These are phyloP conservation scores for Backusella morwellensis DNA, from an alignment of 192 early-diverging fungal genomes.

Conservation along the genomic window DNA sequence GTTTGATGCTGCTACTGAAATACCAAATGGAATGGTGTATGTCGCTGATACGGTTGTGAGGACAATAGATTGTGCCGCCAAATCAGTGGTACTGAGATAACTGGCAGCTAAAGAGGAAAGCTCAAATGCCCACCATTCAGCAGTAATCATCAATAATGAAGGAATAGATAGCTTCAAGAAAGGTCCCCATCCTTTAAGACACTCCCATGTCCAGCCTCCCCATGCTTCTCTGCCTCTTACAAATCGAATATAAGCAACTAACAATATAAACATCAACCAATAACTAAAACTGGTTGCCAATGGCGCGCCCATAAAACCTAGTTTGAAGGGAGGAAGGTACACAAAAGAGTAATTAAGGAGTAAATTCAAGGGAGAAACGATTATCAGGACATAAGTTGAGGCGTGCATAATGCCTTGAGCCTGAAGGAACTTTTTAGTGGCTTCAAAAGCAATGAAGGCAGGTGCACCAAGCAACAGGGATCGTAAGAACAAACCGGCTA, in stretches of 20 bases:
- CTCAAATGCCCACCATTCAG: constrained; percentile 77
- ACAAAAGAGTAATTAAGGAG: constrained; percentile 81
- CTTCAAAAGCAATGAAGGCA: constrained; percentile 78
- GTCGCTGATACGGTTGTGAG: constrained; percentile 71
- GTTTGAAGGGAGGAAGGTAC: constrained; percentile 57
- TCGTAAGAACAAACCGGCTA: constrained; percentile 46
- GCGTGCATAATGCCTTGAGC: constrained; percentile 90
- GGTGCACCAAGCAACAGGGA: constrained; percentile 70
- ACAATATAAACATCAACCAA: constrained; percentile 64
- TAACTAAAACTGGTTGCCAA: constrained; percentile 75
- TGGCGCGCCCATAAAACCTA: constrained; percentile 86
- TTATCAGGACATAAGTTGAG: constrained; percentile 67
- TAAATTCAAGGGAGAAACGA: constrained; percentile 71
- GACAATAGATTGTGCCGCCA: constrained; percentile 83
- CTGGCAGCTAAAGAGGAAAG: constrained; percentile 68
- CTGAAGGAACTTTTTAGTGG: constrained; percentile 81
- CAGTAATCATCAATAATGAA: constrained; percentile 75
- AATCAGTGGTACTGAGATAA: constrained; percentile 63
- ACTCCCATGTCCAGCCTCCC: constrained; percentile 84
- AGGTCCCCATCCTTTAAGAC: constrained; percentile 56
- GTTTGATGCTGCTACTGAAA: constrained; percentile 78
- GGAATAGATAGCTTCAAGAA: constrained; percentile 72
- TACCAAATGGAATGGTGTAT: constrained; percentile 78
- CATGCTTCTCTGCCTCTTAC: constrained; percentile 71
- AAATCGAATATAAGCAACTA: constrained; percentile 63